phyloP scores from a whole-genome alignment of 305 asterid genomes.

The Striga hermonthica region DNA sequence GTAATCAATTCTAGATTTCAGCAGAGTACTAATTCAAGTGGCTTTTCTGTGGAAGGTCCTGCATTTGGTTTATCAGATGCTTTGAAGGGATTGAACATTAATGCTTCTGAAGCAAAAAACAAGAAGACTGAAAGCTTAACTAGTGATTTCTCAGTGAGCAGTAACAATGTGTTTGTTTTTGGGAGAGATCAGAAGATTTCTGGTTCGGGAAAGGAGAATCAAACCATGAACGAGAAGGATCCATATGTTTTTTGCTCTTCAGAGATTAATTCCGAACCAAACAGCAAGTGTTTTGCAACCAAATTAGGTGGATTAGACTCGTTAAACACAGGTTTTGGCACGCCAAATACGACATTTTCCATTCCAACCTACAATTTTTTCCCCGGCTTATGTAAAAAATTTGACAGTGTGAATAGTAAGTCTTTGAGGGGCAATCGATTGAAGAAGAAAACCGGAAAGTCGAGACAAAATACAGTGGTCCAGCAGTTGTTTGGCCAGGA shows the following conservation, averaged over 20 bases:
- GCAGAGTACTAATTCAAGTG: conserved; percentile 27
- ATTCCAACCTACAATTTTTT: conserved; percentile 39
- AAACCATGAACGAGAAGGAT: no score
- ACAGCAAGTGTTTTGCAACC: no score
- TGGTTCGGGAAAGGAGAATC: no score
- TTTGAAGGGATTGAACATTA: conserved; percentile 44
- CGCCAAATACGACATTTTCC: conserved; percentile 42
- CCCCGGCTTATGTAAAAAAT: conserved; percentile 31
- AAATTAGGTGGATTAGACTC: no score
- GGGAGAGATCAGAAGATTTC: conserved; percentile 27
- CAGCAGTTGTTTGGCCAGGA: conserved; percentile 41
- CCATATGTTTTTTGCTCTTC: no score
- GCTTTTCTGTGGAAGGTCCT: conserved; percentile 30
- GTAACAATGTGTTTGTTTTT: conserved; percentile 40
- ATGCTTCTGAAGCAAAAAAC: conserved; percentile 34
- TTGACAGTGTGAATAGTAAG: conserved; percentile 40
- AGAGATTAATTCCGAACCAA: no score
- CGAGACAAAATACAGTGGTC: conserved; percentile 41
- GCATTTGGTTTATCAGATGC: conserved; percentile 31
- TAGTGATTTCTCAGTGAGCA: conserved; percentile 15
- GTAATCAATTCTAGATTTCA: conserved; percentile 19
- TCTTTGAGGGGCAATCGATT: conserved; percentile 40
- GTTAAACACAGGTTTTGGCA: background rate
- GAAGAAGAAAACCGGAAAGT: conserved; percentile 55
- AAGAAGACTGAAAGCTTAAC: conserved; percentile 24